These are phyloP conservation scores for Nakazawaea wyomingensis DNA, from an alignment of 805 yeast genomes.

Conservation along the genomic window DNA sequence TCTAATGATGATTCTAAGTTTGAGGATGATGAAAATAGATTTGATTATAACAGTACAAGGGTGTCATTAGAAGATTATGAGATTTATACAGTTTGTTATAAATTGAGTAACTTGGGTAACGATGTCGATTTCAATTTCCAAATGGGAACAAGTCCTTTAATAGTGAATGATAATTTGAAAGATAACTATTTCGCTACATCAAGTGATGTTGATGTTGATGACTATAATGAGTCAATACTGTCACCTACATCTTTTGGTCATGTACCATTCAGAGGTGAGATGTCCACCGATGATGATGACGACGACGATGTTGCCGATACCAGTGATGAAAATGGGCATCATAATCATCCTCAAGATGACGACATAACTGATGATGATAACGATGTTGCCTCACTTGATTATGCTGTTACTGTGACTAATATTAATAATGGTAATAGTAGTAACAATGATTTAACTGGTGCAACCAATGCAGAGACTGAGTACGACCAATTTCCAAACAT, in stretches of 20 bases:
- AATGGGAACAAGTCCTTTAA: neutral
- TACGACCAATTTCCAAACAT: conserved; percentile 9
- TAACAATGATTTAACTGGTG: neutral
- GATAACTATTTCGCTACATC: conserved; percentile 7
- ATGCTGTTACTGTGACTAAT: too few species aligned
- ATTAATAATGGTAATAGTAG: too few species aligned
- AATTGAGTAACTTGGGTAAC: conserved; percentile 4
- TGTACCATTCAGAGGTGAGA: too few species aligned
- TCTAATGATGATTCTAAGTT: conserved; percentile 4
- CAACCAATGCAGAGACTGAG: conserved; percentile 1
- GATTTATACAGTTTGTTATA: neutral
- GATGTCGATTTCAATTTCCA: neutral
- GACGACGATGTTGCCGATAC: too few species aligned
- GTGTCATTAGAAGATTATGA: conserved; percentile 2
- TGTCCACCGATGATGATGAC: too few species aligned
- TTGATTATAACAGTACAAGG: neutral
- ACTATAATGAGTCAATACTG: neutral
- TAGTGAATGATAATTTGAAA: neutral
- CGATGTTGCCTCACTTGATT: neutral
- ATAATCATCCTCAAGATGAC: too few species aligned
- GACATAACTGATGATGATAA: too few species aligned
- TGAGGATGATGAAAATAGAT: too few species aligned
- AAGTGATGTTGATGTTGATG: neutral
- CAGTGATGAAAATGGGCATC: too few species aligned
- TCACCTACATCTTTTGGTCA: too few species aligned